These are phyloP conservation scores for Lipomyces orientalis DNA, from an alignment of 805 yeast genomes.

Conservation along the genomic window DNA sequence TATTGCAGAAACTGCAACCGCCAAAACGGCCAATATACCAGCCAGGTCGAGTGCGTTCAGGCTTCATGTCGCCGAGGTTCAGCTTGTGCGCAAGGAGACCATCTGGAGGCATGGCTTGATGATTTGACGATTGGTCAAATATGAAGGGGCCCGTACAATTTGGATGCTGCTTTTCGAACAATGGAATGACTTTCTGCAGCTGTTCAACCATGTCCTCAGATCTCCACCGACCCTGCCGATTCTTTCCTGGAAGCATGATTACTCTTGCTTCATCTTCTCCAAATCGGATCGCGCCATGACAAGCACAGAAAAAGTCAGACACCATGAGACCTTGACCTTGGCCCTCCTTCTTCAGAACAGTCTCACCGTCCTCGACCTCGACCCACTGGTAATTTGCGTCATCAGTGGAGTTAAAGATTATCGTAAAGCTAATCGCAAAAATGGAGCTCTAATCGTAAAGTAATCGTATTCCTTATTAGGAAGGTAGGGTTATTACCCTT, in stretches of 20 bases:
- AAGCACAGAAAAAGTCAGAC: too few relatives aligned
- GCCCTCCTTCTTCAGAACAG: too few relatives aligned
- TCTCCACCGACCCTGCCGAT: not conserved
- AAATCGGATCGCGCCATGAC: too few relatives aligned
- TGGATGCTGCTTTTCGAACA: not conserved
- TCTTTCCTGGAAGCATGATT: not conserved
- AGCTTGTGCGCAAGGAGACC: not conserved
- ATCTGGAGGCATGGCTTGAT: not conserved
- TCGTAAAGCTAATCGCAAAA: constrained; percentile 4
- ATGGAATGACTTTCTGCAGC: not conserved
- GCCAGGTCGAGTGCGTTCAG: not conserved
- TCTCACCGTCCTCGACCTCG: too few relatives aligned
- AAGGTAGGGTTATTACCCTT: constrained; percentile 1
- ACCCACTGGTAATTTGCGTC: too few relatives aligned
- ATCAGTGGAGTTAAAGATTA: not conserved
- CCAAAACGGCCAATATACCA: not conserved
- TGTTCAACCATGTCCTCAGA: not conserved
- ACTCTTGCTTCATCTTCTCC: not conserved
- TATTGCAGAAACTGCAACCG: not conserved
- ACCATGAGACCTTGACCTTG: too few relatives aligned
- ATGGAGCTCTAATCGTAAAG: constrained; percentile 2
- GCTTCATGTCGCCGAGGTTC: not conserved
- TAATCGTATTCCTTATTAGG: constrained; percentile 4
- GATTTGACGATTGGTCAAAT: constrained; percentile 1
- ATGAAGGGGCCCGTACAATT: not conserved